Conservation (phyloP, 1,284 basidiomycete genomes). For the Ustilago shanxiensis region DNA sequence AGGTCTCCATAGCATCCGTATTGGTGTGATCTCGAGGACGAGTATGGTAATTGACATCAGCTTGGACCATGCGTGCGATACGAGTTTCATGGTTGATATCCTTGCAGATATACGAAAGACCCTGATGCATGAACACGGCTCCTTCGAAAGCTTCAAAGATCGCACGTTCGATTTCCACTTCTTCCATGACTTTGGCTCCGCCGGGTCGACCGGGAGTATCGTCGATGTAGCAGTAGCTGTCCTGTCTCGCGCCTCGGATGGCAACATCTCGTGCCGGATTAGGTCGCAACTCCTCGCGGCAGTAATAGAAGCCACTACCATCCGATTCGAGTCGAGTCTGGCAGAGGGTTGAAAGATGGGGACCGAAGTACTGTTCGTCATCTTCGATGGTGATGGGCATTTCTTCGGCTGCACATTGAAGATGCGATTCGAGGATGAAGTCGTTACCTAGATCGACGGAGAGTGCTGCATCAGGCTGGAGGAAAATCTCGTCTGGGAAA, state of each 20-base stretch:
- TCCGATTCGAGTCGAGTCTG: slow-evolving; percentile 75
- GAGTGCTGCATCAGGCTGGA: slow-evolving; percentile 76
- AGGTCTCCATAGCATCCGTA: slow-evolving; percentile 82
- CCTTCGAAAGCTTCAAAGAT: slow-evolving; percentile 81
- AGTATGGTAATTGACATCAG: slow-evolving; percentile 87
- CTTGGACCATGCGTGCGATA: slow-evolving; percentile 78
- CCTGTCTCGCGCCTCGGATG: slow-evolving; percentile 83
- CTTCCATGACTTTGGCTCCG: slow-evolving; percentile 78
- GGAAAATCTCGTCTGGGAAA: slow-evolving; percentile 74
- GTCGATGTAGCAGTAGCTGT: slow-evolving; percentile 82
- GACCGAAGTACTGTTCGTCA: slow-evolving; percentile 82
- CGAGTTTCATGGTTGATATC: slow-evolving; percentile 85
- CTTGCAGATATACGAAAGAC: slow-evolving; percentile 75
- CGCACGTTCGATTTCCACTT: slow-evolving; percentile 86
- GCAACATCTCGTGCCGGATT: slow-evolving; percentile 79
- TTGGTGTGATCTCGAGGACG: slow-evolving; percentile 76
- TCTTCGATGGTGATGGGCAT: slow-evolving; percentile 79
- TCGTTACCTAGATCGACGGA: slow-evolving; percentile 81
- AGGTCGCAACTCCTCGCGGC: slow-evolving; percentile 81
- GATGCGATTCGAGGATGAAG: slow-evolving; percentile 83
- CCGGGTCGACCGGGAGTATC: slow-evolving; percentile 73
- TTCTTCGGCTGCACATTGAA: slow-evolving; percentile 89
- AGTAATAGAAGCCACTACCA: slow-evolving; percentile 81
- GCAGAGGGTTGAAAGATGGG: slow-evolving; percentile 72
- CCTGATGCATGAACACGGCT: slow-evolving; percentile 71